Base-by-base conservation (phyloP, 1,284 basidiomycete species). In the Puccinia triticina region DNA sequence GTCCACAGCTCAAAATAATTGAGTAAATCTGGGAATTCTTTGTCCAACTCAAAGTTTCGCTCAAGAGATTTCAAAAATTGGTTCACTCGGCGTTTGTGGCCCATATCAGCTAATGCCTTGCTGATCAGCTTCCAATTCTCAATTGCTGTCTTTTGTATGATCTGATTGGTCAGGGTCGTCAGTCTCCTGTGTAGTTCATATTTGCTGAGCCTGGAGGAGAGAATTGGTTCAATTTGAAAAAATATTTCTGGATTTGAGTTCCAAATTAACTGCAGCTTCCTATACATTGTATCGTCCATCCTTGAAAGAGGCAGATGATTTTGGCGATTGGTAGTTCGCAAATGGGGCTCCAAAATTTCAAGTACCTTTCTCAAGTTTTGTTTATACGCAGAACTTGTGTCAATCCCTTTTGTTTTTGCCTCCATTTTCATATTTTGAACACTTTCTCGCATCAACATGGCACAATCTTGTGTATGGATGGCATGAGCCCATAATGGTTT, bases 91-190 rank as follows among this genome's bases (percentile, higher is more conserved):
- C n/a, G 23, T 26, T 59, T 59, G n/a, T 59, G 26, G 5, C 26
- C 26, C 29, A 29, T 59, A 59, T n/a, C 18, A 8, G 1, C 26
- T 32, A 59, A 59, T 59, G 57, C 10, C 23, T 29, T 26, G 29
- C 57, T 59, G 23, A 59, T 59, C 26, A 59, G n/a, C 18, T 29
- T 59, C 57, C 57, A 59, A 29, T 59, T 59, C 26, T 59, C 57
- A 26, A 59, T n/a, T 59, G 57, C 57, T n/a, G 57, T 59, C 57
- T 59, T 59, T 59, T 59, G 57, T n/a, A 59, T 59, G 16, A 59
- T 32, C 29, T 61, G 59, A 34, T 32, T 61, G 59, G 29, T 18
- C 26, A 61, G 34, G 29, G 59, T 61, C 34, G 59, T 29, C 32
- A 34, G 32, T 34, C 23, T 57, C 26, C 55, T 57, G 23, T 57